Percentiles rank a stretch among this genome's conserved stretches.
Conservation (phyloP, 163 green algal genomes). For the Volvox carteri region DNA sequence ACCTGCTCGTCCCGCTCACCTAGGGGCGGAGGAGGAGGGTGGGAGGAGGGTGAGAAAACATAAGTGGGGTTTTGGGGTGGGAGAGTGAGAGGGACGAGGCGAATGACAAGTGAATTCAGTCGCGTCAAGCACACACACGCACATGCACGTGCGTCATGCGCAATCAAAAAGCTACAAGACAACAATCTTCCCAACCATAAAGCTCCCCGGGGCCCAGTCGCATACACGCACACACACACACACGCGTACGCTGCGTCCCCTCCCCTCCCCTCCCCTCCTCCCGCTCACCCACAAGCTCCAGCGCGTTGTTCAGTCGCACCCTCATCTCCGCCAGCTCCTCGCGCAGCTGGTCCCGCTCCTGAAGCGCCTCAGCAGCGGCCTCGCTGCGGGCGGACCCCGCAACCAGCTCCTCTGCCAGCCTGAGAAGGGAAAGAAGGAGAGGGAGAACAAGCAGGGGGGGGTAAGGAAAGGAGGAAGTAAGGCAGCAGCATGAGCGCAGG, state of each 20-base stretch:
- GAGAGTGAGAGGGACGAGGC: no score
- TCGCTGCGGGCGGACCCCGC: conserved; percentile 68
- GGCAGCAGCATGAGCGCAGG: background rate
- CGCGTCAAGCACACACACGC: no score
- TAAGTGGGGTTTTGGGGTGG: no score
- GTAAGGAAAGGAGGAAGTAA: background rate
- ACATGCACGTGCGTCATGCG: no score
- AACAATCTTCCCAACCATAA: no score
- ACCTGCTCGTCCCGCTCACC: conserved; percentile 92
- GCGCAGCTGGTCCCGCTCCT: conserved; percentile 46
- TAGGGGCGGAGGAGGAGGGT: conserved; percentile 5
- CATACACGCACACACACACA: no score
- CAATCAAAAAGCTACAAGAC: no score
- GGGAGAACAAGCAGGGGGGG: background rate
- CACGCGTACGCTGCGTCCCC: no score
- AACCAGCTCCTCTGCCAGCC: conserved; percentile 89
- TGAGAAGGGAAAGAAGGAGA: conserved; percentile 31
- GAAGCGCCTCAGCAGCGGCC: conserved; percentile 57
- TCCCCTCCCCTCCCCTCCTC: no score
- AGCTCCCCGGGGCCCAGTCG: no score
- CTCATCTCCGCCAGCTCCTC: conserved; percentile 69
- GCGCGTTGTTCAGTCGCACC: conserved; percentile 65
- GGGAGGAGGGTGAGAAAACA: no score
- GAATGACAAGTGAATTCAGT: no score
- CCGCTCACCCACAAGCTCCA: conserved; percentile 78